Percentiles rank a stretch among this genome's conserved stretches.
These are phyloP conservation scores for Myrica gale DNA, from an alignment of 306 rosid species.

Conservation along the genomic window DNA sequence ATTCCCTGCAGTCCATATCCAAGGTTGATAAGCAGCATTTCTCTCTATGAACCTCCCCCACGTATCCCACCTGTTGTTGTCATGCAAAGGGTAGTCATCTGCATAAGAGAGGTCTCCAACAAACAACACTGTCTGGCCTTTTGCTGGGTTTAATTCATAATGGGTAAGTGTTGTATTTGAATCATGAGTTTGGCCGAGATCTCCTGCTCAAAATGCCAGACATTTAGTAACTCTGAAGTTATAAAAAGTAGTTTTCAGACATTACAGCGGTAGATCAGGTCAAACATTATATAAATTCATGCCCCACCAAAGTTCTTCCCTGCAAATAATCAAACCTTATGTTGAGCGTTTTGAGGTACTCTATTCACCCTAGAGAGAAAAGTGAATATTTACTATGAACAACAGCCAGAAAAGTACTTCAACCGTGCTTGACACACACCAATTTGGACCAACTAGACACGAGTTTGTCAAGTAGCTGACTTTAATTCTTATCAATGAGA, in stretches of 20 bases:
- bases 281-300: neutral
- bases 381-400: neutral
- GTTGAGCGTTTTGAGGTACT: neutral
- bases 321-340: neutral
- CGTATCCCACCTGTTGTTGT: slow-evolving; percentile 71
- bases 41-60: slow-evolving; percentile 84
- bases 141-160: slow-evolving; percentile 53
- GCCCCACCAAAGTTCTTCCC: neutral
- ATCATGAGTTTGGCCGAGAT: slow-evolving; percentile 70
- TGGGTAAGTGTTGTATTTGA: slow-evolving; percentile 69
- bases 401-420: neutral
- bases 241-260: neutral
- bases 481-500: neutral
- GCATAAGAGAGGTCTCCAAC: slow-evolving; percentile 78
- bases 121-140: slow-evolving; percentile 55
- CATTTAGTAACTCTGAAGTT: neutral
- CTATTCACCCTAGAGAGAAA: neutral
- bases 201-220: slow-evolving; percentile 50
- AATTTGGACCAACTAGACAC: neutral
- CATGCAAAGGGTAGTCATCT: slow-evolving; percentile 66
- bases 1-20: slow-evolving; percentile 68
- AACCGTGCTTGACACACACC: neutral
- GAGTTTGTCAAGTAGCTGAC: neutral
- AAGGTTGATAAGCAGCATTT: slow-evolving; percentile 74
- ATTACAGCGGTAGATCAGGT: neutral